These are phyloP conservation scores for Psidium friedrichsthalianum DNA, from an alignment of 345 rosid genomes.

Conservation along the genomic window DNA sequence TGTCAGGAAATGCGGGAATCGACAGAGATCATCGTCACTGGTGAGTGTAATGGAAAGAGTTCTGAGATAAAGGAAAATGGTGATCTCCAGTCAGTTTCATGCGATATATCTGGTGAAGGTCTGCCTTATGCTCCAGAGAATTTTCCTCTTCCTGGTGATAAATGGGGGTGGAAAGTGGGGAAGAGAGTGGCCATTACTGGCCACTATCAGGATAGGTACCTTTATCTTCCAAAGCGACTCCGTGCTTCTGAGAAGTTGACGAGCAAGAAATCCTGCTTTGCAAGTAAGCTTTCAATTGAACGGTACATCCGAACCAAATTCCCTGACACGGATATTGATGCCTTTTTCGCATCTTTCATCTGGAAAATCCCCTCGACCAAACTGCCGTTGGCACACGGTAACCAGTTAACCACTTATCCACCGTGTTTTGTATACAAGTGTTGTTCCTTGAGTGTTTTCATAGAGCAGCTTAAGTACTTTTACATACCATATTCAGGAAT, in stretches of 20 bases:
- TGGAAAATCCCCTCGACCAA: slow-evolving; percentile 49
- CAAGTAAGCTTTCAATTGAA: slow-evolving; percentile 42
- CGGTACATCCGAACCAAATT: slow-evolving; percentile 20
- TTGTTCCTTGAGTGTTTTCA: background rate
- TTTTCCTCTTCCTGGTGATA: slow-evolving; percentile 70
- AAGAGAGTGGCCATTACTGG: slow-evolving; percentile 38
- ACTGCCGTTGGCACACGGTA: slow-evolving; percentile 21
- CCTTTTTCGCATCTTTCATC: slow-evolving; percentile 60
- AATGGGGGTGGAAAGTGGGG: slow-evolving; percentile 85
- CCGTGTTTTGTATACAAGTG: background rate
- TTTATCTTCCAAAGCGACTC: slow-evolving; percentile 58
- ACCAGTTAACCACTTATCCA: slow-evolving; percentile 4
- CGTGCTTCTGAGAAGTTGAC: slow-evolving; percentile 1
- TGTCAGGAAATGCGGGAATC: background rate
- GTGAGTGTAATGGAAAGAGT: slow-evolving; percentile 15
- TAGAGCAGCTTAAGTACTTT: background rate
- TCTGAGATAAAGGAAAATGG: slow-evolving; percentile 14
- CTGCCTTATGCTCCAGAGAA: slow-evolving; percentile 73
- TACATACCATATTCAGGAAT: background rate
- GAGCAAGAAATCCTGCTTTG: slow-evolving; percentile 21
- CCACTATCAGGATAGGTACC: slow-evolving; percentile 42
- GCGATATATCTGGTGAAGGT: slow-evolving; percentile 48
- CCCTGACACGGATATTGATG: slow-evolving; percentile 35
- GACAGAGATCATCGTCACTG: background rate
- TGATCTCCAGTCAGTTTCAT: slow-evolving; percentile 28